Base-by-base conservation (phyloP, 2,329 filamentous ascomycete genomes). In the Amauroascus niger region DNA sequence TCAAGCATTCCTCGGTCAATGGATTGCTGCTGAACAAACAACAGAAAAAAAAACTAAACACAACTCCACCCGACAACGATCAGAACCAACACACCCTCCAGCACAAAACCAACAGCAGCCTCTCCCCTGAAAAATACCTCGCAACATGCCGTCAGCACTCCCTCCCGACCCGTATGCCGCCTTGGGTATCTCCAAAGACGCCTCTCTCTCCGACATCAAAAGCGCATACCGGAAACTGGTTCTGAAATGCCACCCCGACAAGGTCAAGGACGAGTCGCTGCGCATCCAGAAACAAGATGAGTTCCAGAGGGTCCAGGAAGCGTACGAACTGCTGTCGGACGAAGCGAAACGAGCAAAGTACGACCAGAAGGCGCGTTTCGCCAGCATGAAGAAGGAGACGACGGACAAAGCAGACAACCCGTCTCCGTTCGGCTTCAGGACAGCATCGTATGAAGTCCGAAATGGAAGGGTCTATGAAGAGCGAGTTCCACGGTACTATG, bases 241-340 rank as follows among this genome's bases (percentile, higher is more conserved):
- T 33, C 79, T 95, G 61, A 88, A 87, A 69, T 90, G 86, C 66
- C 90, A 96, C 62, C 90, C 90, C 32, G 90, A 96, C 76, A 95
- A 95, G 73, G 81, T 95, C 58, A 84, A 88, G 60, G 82, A 95
- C 63, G 82, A 84, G 51, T 75, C 81, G 14, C 75, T 86, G 63
- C 94, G 93, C 71, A 81, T 82, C 55, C 74, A 81, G 62, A 94
- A 90, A 69, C 82, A 87, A 62, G 84, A 88, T 62, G 84, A 95
- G 70, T 98, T 97, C 65, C 89, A 96, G 70, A 83, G 82, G 67
- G 87, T 97, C 32, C 90, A 96, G 69, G 82, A 90, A 63, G 90
- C 93, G 49, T 98, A 95, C 71, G 93, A 97, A 70, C 76, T 93
- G 28, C 80, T 98, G 57, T 87, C 82, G 64, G 84, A 96, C 65